These are phyloP conservation scores for Rhodosporidiobolus sp. DNA, from an alignment of 768 basidiomycete species.

Conservation along the genomic window DNA sequence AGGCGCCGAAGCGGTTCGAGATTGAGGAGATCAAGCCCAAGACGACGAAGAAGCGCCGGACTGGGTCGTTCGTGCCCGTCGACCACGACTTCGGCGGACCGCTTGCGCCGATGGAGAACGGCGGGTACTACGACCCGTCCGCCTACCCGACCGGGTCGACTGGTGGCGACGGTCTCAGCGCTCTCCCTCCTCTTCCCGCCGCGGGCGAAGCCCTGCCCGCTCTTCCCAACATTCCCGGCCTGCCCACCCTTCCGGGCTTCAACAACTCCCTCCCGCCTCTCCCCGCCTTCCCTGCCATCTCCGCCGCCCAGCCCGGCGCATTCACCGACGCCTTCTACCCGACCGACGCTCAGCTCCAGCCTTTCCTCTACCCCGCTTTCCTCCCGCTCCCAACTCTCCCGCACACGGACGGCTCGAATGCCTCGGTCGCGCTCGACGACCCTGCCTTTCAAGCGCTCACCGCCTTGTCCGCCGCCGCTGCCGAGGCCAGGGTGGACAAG, in stretches of 20 bases:
- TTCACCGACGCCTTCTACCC: not conserved
- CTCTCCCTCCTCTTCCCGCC: not conserved
- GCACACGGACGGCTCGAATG: not conserved
- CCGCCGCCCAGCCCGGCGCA: not conserved
- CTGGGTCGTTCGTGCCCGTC: not conserved
- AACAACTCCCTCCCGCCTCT: not conserved
- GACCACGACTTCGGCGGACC: not conserved
- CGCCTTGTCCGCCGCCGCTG: constrained; percentile 14
- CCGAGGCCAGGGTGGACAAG: not conserved
- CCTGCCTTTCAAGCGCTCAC: constrained; percentile 27
- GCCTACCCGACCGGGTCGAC: not conserved
- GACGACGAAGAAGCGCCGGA: constrained; percentile 14
- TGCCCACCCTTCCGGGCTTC: not conserved
- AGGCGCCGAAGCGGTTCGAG: constrained; percentile 7
- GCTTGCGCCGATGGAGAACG: not conserved
- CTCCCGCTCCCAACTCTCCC: constrained; percentile 4
- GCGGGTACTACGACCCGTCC: not conserved
- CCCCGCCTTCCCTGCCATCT: not conserved
- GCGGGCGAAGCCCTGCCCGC: not conserved
- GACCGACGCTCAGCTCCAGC: not conserved
- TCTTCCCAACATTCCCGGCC: not conserved
- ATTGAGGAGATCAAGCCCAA: not conserved
- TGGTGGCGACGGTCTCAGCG: not conserved
- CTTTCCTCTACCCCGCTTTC: not conserved
- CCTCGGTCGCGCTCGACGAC: constrained; percentile 5